A percentile compares a stretch with the other conserved stretches of the same genome.
Evolutionary conservation across 75 land plant species (phyloP).

Genomic region (Larix kaempferi): DNA sequence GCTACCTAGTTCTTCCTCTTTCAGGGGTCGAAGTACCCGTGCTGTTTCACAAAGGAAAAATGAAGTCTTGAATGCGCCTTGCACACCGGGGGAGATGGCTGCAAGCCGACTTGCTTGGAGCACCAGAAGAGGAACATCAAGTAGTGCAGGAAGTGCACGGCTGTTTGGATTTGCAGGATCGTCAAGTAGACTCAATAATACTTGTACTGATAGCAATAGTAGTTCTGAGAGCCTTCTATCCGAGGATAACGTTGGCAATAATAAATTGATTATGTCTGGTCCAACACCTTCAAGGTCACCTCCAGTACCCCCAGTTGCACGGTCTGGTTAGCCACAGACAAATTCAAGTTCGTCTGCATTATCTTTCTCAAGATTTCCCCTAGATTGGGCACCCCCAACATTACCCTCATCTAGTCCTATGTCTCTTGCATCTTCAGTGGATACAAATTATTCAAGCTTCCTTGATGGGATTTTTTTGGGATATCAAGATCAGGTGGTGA

Average conservation of each 20-base stretch:
- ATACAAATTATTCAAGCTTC: background rate
- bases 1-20: background rate
- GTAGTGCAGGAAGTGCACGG: slow-evolving; percentile 9
- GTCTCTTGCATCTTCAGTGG: background rate
- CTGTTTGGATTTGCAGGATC: slow-evolving; percentile 30
- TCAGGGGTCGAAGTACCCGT: background rate
- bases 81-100: background rate
- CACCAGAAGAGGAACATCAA: slow-evolving; percentile 7
- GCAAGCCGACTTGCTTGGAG: slow-evolving; percentile 7
- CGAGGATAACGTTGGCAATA: slow-evolving; percentile 1
- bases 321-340: background rate
- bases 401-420: slow-evolving; percentile 10
- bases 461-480: slow-evolving; percentile 6
- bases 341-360: slow-evolving; percentile 1
- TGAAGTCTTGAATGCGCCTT: background rate
- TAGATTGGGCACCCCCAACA: background rate
- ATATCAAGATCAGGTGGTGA: slow-evolving; percentile 13
- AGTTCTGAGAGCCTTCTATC: background rate
- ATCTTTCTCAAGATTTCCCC: background rate
- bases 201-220: slow-evolving; percentile 4
- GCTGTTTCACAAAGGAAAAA: background rate
- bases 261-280: background rate
- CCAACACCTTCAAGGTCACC: slow-evolving; percentile 6
- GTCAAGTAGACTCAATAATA: slow-evolving; percentile 1
- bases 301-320: slow-evolving; percentile 11